phyloP scores from a whole-genome alignment of 352 stramenopile genomes.

The Phytophthora syringae region DNA sequence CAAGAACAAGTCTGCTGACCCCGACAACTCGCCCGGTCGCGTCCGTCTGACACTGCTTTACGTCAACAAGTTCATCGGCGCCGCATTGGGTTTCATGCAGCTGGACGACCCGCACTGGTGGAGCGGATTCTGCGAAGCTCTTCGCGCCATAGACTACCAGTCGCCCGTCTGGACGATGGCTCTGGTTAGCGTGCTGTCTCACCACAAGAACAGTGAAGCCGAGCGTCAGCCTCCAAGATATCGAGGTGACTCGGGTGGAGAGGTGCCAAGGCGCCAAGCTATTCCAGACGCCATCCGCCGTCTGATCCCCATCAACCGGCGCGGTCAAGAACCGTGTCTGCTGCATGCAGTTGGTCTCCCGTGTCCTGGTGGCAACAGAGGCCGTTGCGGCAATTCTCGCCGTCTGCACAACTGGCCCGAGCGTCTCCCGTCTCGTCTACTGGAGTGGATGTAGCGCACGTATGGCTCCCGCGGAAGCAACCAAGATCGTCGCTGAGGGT shows the following conservation, averaged over 20 bases:
- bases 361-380: background rate
- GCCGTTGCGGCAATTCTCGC: constrained; percentile 1
- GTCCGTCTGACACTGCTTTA: constrained; percentile 6
- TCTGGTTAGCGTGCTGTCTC: constrained; percentile 1
- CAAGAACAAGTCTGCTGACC: constrained; percentile 17
- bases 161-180: constrained; percentile 7
- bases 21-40: background rate
- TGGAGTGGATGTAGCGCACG: constrained; percentile 1
- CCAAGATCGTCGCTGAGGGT: constrained; percentile 4
- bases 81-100: constrained; percentile 1
- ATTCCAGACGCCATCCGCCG: background rate
- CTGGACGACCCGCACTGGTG: constrained; percentile 10
- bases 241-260: too few relatives aligned
- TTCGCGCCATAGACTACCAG: constrained; percentile 11
- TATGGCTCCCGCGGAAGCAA: background rate
- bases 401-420: background rate
- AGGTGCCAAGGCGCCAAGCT: too few relatives aligned
- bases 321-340: constrained; percentile 10
- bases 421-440: background rate
- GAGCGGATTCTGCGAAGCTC: background rate
- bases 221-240: too few relatives aligned
- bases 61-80: constrained; percentile 8
- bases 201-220: background rate
- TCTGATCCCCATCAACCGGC: background rate
- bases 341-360: background rate